phyloP scores from a whole-genome alignment of 2,329 filamentous ascomycete species.

The Trichoderma koningiopsis region DNA sequence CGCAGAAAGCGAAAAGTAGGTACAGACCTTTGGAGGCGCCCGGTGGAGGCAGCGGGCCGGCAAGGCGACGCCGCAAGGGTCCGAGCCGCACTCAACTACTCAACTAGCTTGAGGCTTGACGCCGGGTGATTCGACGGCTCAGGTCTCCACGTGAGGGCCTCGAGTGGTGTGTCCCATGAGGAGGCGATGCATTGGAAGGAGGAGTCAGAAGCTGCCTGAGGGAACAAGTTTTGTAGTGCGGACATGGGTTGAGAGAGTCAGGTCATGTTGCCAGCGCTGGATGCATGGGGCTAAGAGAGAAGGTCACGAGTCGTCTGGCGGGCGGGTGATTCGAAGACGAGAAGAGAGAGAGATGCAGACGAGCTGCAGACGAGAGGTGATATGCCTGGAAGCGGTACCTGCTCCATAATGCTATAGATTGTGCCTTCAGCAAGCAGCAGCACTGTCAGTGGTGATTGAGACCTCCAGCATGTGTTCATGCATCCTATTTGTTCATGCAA shows the following conservation, averaged over 20 bases:
- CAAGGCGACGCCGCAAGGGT: constrained; percentile 16
- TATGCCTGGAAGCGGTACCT: not conserved
- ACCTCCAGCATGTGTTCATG: constrained; percentile 11
- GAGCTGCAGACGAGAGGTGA: not conserved
- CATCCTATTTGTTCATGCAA: constrained; percentile 8
- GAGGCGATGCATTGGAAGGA: constrained; percentile 16
- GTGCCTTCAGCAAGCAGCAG: not conserved
- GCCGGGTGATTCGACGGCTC: constrained; percentile 4
- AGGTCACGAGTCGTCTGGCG: constrained; percentile 20
- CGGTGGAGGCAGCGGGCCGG: constrained; percentile 23
- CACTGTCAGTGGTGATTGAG: not conserved
- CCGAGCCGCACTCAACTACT: constrained; percentile 17
- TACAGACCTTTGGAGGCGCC: constrained; percentile 4
- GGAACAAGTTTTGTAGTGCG: not conserved
- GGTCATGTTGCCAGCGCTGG: constrained; percentile 13
- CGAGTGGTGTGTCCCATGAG: constrained; percentile 19
- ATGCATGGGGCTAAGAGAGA: constrained; percentile 5
- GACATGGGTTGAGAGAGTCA: constrained; percentile 5
- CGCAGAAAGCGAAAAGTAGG: not conserved
- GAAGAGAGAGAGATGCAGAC: not conserved
- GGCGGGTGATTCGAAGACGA: constrained; percentile 17
- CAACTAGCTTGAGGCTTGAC: not conserved
- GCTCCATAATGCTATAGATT: not conserved
- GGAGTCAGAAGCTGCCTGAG: constrained; percentile 8
- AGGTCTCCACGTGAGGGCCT: constrained; percentile 15